phyloP scores from a whole-genome alignment of 148 eudicot species.

The Cornus kousa region DNA sequence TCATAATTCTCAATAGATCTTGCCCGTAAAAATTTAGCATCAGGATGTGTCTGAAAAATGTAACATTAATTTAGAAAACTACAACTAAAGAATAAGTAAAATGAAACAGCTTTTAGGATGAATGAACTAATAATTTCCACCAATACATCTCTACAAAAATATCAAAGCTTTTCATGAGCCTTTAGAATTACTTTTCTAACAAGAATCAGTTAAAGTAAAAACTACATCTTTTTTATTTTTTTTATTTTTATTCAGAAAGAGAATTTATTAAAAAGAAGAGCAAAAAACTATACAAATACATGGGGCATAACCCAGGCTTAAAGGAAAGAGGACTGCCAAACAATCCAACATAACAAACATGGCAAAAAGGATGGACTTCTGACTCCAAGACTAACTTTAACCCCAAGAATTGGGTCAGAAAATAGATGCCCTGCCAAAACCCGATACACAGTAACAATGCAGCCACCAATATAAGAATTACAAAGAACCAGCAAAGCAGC shows the following conservation, averaged over 20 bases:
- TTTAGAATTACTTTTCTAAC: neutral
- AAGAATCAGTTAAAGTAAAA: neutral
- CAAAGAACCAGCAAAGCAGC: too few species aligned
- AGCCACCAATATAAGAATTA: too few species aligned
- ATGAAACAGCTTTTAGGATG: conserved; percentile 8
- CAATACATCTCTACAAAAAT: neutral
- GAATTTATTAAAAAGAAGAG: too few species aligned
- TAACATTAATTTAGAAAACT: neutral
- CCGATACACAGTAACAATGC: too few species aligned
- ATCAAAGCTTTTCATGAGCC: neutral
- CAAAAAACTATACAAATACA: neutral
- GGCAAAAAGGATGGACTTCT: too few species aligned
- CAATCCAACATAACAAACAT: neutral
- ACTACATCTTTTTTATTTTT: neutral
- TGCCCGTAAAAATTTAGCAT: conserved; percentile 12
- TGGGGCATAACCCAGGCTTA: neutral
- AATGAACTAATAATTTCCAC: neutral
- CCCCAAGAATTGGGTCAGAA: too few species aligned
- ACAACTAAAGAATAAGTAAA: neutral
- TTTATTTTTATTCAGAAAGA: neutral
- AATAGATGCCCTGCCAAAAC: too few species aligned
- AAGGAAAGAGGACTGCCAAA: neutral
- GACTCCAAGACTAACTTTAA: too few species aligned
- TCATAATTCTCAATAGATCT: conserved; percentile 13
- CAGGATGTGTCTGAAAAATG: conserved; percentile 5